Base-by-base conservation (phyloP, 495 filamentous ascomycete genomes). In the Lophiotrema nucula region DNA sequence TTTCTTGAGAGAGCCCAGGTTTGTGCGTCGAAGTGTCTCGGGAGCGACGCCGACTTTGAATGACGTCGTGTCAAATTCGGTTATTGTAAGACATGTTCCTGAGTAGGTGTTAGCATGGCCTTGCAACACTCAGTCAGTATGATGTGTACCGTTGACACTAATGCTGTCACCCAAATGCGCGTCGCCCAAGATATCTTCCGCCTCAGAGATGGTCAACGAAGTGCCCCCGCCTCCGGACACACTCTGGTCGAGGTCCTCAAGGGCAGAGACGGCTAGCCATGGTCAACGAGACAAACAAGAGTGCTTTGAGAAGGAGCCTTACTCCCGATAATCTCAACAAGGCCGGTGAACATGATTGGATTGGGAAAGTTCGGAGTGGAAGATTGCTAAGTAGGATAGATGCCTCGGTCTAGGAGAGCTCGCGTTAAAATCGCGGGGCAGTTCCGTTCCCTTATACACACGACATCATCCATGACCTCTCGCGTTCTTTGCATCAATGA, bases 41-140 rank as follows among this genome's bases (percentile, higher is more conserved):
- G 95, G 93, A 2, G 93, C 90, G 62, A 96, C 85, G 71, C 93
- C 92, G 61, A 97, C 91, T 58, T 87, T 95, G 86, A 99, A 99
- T 54, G 75, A 76, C 23, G 69, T 47, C 35, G 76, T 75, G 62
- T 78, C 76, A 76, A 95, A 90, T 59, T 81, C 76, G 18, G 90
- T 95, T 26, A 96, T 85, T 35, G 93, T 99, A n/a, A 99, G 83
- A 75, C 93, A 90, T 53, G 86, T 87, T 67, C 84, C 83, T 84
- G 55, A 53, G 50, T 52, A 27, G n/a, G 23, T 24, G 41, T 55
- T 38, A 56, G 43, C 44, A 26, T 33, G 4, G 37, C 15, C 41
- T 10, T 3, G 3, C 31, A 19, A 27, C 5, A 8, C 18, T 27
- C 23, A 16, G 26, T 47, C 5, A 25, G 5, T 22, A 43, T 3